Evolutionary conservation across 352 stramenopile genomes (phyloP).

Genomic region (Globisporangium paddicum): DNA sequence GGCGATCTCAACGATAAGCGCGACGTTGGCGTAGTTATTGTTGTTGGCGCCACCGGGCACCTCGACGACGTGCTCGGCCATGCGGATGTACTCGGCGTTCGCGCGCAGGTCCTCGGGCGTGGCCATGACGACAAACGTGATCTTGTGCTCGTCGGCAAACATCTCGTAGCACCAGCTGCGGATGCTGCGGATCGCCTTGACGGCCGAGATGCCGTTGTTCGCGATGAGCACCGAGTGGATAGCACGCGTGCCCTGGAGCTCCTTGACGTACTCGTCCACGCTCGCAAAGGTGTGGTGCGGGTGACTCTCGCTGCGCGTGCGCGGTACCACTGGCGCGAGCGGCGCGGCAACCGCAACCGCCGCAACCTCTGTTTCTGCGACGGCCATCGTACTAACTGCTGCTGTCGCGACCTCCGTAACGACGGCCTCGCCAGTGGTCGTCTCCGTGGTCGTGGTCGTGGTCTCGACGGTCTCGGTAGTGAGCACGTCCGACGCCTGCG

Average conservation of each 20-base stretch:
- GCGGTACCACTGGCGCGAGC: slow-evolving; percentile 10
- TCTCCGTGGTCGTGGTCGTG: slow-evolving; percentile 7
- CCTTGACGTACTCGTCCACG: slow-evolving; percentile 91
- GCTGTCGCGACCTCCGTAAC: background rate
- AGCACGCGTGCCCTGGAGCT: slow-evolving; percentile 84
- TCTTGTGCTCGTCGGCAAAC: slow-evolving; percentile 91
- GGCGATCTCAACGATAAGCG: slow-evolving; percentile 97
- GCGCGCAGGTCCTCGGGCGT: slow-evolving; percentile 98
- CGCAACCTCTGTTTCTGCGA: background rate
- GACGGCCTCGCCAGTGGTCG: slow-evolving; percentile 4
- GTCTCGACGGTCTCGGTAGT: slow-evolving; percentile 2
- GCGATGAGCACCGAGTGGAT: slow-evolving; percentile 98
- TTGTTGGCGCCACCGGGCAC: slow-evolving; percentile 99
- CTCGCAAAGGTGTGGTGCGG: slow-evolving; percentile 75
- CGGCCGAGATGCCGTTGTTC: slow-evolving; percentile 99
- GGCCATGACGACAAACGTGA: slow-evolving; percentile 99
- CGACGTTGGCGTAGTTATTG: slow-evolving; percentile 99
- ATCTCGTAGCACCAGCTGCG: slow-evolving; percentile 98
- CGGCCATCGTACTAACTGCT: background rate
- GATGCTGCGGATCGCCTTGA: slow-evolving; percentile 99
- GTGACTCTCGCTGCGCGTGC: slow-evolving; percentile 54
- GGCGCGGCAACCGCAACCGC: background rate
- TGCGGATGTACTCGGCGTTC: slow-evolving; percentile 99
- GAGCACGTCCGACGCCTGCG: background rate
- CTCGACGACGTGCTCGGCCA: slow-evolving; percentile 99